Conservation (phyloP, 2,329 filamentous ascomycete species). For the Keithomyces neogunnii region DNA sequence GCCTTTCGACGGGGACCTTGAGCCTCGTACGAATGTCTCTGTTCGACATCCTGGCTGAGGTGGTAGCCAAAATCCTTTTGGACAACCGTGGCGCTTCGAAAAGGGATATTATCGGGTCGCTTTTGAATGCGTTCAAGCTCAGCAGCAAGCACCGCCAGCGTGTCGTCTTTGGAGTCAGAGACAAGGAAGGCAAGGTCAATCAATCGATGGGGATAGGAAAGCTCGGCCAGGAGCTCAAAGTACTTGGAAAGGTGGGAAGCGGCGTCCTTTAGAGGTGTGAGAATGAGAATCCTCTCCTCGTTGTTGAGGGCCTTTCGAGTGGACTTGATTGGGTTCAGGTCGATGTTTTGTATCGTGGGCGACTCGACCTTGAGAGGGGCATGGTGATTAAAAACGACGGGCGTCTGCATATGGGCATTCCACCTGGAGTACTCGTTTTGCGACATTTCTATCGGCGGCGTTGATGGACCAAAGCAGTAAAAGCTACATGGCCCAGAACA, state of each 20-base stretch:
- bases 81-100: conserved; percentile 75
- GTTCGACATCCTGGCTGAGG: conserved; percentile 69
- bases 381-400: conserved; percentile 95
- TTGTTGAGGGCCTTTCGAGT: conserved; percentile 71
- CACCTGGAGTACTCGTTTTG: conserved; percentile 84
- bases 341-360: conserved; percentile 65
- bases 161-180: conserved; percentile 86
- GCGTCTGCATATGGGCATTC: conserved; percentile 82
- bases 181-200: conserved; percentile 95
- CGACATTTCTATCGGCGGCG: conserved; percentile 93
- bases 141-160: conserved; percentile 71
- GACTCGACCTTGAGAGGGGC: conserved; percentile 78
- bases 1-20: conserved; percentile 86
- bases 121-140: conserved; percentile 87
- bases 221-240: conserved; percentile 82
- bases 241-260: conserved; percentile 75
- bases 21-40: conserved; percentile 77
- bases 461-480: conserved; percentile 92
- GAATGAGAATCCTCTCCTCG: conserved; percentile 79
- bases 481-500: conserved; percentile 51
- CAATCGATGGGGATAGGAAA: conserved; percentile 89
- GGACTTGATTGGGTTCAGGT: conserved; percentile 79
- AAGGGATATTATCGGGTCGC: conserved; percentile 69
- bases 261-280: conserved; percentile 90
- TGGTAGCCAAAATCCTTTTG: conserved; percentile 83